Conservation (phyloP, 208 protist species). For the Leishmania tarentolae region DNA sequence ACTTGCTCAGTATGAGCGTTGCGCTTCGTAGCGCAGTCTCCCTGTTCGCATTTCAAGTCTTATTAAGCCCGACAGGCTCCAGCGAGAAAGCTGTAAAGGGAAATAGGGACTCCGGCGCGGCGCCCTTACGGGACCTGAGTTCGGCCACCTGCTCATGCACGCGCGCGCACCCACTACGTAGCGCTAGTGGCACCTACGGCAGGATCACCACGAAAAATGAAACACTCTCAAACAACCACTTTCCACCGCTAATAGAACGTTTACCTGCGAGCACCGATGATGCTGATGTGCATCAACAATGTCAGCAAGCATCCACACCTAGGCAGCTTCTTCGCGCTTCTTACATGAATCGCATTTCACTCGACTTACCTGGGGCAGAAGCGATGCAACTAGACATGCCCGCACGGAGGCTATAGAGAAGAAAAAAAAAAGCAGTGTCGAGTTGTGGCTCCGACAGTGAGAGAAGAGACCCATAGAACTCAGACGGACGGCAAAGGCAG, state of each 20-base stretch:
- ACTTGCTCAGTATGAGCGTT: neutral
- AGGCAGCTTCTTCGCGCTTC: neutral
- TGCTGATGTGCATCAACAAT: neutral
- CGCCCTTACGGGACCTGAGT: neutral
- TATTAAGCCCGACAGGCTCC: neutral
- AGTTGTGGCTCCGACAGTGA: neutral
- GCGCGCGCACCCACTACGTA: neutral
- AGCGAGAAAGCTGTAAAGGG: slow-evolving; percentile 4
- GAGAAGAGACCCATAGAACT: neutral
- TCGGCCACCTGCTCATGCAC: neutral
- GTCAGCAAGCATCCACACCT: neutral
- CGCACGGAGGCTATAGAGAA: neutral
- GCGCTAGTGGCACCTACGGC: neutral
- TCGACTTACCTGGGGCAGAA: neutral
- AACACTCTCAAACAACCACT: neutral
- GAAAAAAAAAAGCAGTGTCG: neutral
- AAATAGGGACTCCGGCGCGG: neutral
- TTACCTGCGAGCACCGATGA: neutral
- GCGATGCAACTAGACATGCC: neutral
- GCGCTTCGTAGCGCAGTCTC: neutral
- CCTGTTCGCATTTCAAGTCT: neutral
- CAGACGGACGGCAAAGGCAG: neutral
- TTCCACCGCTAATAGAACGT: neutral
- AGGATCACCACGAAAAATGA: neutral
- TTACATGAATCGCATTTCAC: neutral